Evolutionary conservation across 345 rosid genomes (phyloP), one percentile per base, ranked within the genome.

Genomic region (Salix purpurea): DNA sequence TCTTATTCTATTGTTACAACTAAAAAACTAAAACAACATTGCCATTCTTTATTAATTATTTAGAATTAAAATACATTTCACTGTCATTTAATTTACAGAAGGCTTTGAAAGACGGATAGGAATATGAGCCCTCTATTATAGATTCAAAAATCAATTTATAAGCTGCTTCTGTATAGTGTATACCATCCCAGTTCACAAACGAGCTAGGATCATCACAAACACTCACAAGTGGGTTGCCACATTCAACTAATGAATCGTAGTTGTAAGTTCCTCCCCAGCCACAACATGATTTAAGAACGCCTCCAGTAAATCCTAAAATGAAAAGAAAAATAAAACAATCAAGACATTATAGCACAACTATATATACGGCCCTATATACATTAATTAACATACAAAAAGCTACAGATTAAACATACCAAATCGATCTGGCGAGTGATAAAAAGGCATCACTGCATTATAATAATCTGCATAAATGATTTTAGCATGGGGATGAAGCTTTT

Each of bases 381-480:
- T n/a, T 16, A 8, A 40, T 40, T 40, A 50, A 50, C 58, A 50
- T 50, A 9, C 2, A 7, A 11, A n/a, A 56, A 30, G 39, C 28
- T 30, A 2, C 21, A 16, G 16, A 11, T 8, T 4, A 11, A 58
- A 52, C 23, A 11, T 73, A 89, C 92, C 92, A 14, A 76, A 87
- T 77, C 46, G 75, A 5, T 54, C 12, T 16, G 90, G 92, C 4
- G 82, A 42, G 65, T 82, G 88, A 71, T 44, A 77, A 62, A 85
- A 75, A 44, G 84, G 82, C 79, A 48, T 82, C 48, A 89, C 82
- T 3, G 90, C 86, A 48, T 83, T 69, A 23, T 89, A 90, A 72
- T 89, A 86, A 65, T 89, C 91, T 5, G 90, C 94, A 18, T 90
- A 90, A 14, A 85, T 80, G 37, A 88, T 85, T 46, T 76, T 83